These are phyloP conservation scores for Blastobotrys buckinghamii DNA, from an alignment of 1,139 yeast species.

Conservation along the genomic window DNA sequence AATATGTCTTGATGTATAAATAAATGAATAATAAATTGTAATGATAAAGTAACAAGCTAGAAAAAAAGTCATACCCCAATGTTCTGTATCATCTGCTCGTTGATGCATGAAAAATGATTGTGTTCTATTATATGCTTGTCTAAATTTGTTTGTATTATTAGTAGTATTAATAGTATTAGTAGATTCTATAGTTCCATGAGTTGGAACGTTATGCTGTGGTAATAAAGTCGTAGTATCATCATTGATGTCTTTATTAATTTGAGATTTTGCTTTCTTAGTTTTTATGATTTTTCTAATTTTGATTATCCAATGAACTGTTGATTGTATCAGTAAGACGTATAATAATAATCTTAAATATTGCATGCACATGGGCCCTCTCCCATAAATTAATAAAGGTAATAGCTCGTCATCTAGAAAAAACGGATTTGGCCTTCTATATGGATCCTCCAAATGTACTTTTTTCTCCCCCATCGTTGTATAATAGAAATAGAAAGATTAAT, in stretches of 20 bases:
- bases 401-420: slow-evolving; percentile 6
- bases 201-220: neutral
- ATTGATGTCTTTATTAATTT: neutral
- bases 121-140: neutral
- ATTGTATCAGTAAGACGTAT: neutral
- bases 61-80: slow-evolving; percentile 14
- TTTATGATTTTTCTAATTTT: neutral
- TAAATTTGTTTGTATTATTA: neutral
- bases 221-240: neutral
- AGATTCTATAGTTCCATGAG: neutral
- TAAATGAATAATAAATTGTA: slow-evolving; percentile 15
- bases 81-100: slow-evolving; percentile 15
- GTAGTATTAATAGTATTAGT: neutral
- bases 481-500: too few species aligned
- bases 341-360: slow-evolving; percentile 1
- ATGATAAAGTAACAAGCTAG: slow-evolving; percentile 13
- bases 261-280: too few species aligned
- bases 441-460: neutral
- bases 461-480: neutral
- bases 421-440: slow-evolving; percentile 7
- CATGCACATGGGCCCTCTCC: neutral
- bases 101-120: slow-evolving; percentile 15
- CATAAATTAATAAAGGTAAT: neutral
- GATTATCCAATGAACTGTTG: slow-evolving; percentile 3
- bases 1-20: slow-evolving; percentile 13